phyloP scores from a whole-genome alignment of 1,284 basidiomycete genomes.

The Ustilago loliicola region DNA sequence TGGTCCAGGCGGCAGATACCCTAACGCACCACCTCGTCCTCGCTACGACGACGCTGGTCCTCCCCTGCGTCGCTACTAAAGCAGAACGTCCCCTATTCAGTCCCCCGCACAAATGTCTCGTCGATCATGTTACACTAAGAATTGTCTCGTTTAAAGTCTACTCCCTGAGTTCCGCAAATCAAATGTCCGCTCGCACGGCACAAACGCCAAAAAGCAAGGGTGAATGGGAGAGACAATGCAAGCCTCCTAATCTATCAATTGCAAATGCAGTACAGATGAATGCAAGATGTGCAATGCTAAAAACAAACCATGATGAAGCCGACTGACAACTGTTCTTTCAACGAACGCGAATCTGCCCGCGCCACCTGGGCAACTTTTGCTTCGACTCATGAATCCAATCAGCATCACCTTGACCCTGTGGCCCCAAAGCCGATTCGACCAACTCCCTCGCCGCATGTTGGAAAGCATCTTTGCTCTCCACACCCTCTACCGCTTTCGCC shows the following conservation, averaged over 20 bases:
- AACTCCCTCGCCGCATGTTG: slow-evolving; percentile 26
- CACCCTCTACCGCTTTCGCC: slow-evolving; percentile 14
- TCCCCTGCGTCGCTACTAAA: slow-evolving; percentile 46
- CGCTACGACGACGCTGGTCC: slow-evolving; percentile 51
- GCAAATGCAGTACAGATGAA: slow-evolving; percentile 13
- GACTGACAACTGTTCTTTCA: background rate
- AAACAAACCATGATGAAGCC: background rate
- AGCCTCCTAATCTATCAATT: slow-evolving; percentile 6
- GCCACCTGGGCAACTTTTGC: slow-evolving; percentile 30
- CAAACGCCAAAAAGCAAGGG: background rate
- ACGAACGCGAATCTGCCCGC: slow-evolving; percentile 40
- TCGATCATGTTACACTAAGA: slow-evolving; percentile 23
- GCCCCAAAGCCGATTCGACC: slow-evolving; percentile 26
- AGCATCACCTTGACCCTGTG: slow-evolving; percentile 26
- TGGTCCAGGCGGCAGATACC: slow-evolving; percentile 42
- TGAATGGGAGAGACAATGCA: background rate
- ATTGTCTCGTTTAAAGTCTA: background rate
- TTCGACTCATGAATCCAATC: slow-evolving; percentile 46
- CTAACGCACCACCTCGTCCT: slow-evolving; percentile 42
- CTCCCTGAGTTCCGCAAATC: background rate
- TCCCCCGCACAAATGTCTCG: background rate
- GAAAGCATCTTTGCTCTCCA: slow-evolving; percentile 21
- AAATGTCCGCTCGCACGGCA: no score
- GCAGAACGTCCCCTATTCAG: background rate
- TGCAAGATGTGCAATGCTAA: background rate